These are phyloP conservation scores for Ascoidea asiatica DNA, from an alignment of 805 yeast genomes.

Conservation along the genomic window DNA sequence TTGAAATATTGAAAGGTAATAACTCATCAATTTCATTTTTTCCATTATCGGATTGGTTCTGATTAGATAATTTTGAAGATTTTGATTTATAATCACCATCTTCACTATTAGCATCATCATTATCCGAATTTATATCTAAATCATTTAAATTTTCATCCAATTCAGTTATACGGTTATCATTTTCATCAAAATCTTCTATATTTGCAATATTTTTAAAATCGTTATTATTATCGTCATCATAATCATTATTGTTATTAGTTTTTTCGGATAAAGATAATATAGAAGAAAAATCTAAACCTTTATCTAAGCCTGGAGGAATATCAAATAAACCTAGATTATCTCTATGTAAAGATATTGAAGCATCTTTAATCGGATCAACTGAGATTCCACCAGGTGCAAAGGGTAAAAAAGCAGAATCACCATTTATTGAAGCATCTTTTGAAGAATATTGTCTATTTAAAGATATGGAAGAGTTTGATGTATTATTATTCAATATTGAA, in stretches of 20 bases:
- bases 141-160: neutral
- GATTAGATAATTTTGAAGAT: too few species aligned
- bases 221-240: slow-evolving; percentile 1
- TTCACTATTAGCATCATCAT: too few species aligned
- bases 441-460: slow-evolving; percentile 54
- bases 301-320: slow-evolving; percentile 64
- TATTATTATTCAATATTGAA: slow-evolving; percentile 29
- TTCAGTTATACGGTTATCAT: slow-evolving; percentile 20
- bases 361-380: slow-evolving; percentile 18
- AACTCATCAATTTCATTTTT: slow-evolving; percentile 27
- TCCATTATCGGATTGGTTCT: too few species aligned
- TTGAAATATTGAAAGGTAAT: slow-evolving; percentile 35
- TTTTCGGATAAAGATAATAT: slow-evolving; percentile 12
- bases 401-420: slow-evolving; percentile 66
- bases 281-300: slow-evolving; percentile 40
- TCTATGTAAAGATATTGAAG: slow-evolving; percentile 36
- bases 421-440: slow-evolving; percentile 48
- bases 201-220: too few species aligned
- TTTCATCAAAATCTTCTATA: slow-evolving; percentile 13
- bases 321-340: slow-evolving; percentile 70
- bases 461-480: slow-evolving; percentile 60
- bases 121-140: neutral
- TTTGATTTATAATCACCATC: too few species aligned
- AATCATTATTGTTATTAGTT: slow-evolving; percentile 7
- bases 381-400: slow-evolving; percentile 82